These are phyloP conservation scores for Conticribra weissflogii DNA, from an alignment of 108 stramenopile species.

Conservation along the genomic window DNA sequence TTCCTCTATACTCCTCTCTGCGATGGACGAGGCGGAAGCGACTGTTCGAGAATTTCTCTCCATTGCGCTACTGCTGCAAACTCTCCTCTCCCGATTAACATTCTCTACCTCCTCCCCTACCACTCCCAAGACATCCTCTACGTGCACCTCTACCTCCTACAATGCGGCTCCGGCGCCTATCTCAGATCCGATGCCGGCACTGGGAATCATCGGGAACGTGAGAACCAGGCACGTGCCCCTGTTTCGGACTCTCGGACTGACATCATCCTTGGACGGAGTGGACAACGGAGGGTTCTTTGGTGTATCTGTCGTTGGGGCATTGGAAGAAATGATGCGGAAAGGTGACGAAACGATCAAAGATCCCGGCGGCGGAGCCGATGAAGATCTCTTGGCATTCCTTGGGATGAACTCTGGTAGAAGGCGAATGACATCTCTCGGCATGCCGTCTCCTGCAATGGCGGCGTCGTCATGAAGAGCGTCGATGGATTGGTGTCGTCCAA, in stretches of 20 bases:
- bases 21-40: slow-evolving; percentile 55
- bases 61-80: slow-evolving; percentile 45
- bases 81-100: slow-evolving; percentile 23
- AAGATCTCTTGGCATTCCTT: slow-evolving; percentile 19
- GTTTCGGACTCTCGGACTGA: no score
- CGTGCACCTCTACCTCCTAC: slow-evolving; percentile 90
- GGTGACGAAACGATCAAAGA: not conserved
- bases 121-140: slow-evolving; percentile 84
- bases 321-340: slow-evolving; percentile 12
- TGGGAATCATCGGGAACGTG: no score
- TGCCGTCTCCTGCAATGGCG: slow-evolving; percentile 60
- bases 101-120: not conserved
- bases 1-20: slow-evolving; percentile 31
- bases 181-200: no score
- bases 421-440: slow-evolving; percentile 47
- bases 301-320: slow-evolving; percentile 59
- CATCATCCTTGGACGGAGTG: slow-evolving; percentile 75
- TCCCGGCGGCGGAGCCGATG: not conserved
- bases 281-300: slow-evolving; percentile 62
- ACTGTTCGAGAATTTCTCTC: slow-evolving; percentile 66
- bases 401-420: slow-evolving; percentile 30
- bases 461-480: slow-evolving; percentile 63
- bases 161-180: slow-evolving; percentile 73
- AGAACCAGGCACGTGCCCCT: no score
- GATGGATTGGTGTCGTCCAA: slow-evolving; percentile 44